Evolutionary conservation across 1,284 basidiomycete species (phyloP).

Genomic region (Ceratobasidium sp.): DNA sequence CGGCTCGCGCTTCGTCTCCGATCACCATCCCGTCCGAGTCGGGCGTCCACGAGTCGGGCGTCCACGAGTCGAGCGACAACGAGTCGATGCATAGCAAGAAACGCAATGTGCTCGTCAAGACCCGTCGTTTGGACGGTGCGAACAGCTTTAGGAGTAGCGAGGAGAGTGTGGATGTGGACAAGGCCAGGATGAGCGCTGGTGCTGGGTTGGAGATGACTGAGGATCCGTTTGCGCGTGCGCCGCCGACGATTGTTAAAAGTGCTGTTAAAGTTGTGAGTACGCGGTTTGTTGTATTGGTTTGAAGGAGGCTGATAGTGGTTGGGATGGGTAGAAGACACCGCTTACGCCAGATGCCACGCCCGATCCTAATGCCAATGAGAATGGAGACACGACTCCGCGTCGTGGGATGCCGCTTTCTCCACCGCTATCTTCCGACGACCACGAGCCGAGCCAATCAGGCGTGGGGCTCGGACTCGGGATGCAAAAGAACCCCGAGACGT

Average conservation of each 20-base stretch:
- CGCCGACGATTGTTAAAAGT: conserved; percentile 41
- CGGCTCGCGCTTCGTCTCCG: conserved; percentile 24
- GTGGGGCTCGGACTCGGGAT: conserved; percentile 20
- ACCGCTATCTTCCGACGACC: conserved; percentile 34
- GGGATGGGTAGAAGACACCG: conserved; percentile 16
- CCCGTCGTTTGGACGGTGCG: conserved; percentile 36
- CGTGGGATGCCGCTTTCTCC: conserved; percentile 40
- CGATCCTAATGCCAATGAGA: conserved; percentile 19
- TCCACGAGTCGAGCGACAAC: conserved; percentile 31
- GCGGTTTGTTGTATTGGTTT: not conserved
- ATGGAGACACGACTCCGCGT: conserved; percentile 25
- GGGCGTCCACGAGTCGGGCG: too few relatives aligned
- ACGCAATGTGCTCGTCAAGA: conserved; percentile 43
- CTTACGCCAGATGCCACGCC: conserved; percentile 36
- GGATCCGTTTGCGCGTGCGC: conserved; percentile 45
- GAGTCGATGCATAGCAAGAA: conserved; percentile 38
- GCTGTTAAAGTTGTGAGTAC: conserved; percentile 20
- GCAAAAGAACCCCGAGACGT: conserved; percentile 4
- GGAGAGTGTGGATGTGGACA: conserved; percentile 3
- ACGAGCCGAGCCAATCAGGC: not conserved
- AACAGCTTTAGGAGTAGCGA: conserved; percentile 38
- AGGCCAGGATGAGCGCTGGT: conserved; percentile 14
- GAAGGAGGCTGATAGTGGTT: not conserved
- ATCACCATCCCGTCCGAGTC: conserved; percentile 13
- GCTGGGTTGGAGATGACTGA: conserved; percentile 26